Conservation (phyloP, 2,329 filamentous ascomycete genomes). For the Myotisia sp. region DNA sequence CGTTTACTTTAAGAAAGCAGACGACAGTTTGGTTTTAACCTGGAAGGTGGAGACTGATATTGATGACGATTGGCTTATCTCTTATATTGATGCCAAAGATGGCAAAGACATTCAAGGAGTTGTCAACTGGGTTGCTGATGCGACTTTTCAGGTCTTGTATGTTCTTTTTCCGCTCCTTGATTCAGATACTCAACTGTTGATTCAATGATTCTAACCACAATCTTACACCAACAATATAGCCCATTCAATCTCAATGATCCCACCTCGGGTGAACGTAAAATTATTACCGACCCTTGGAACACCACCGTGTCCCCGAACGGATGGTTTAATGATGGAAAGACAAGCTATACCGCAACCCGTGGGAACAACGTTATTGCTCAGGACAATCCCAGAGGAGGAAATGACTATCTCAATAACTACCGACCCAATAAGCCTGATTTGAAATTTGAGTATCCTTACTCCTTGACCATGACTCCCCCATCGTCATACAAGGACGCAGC, state of each 20-base stretch:
- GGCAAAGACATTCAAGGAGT: constrained; percentile 8
- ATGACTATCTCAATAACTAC: constrained; percentile 10
- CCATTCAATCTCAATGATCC: constrained; percentile 10
- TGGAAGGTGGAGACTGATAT: constrained; percentile 11
- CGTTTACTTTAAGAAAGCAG: constrained; percentile 9
- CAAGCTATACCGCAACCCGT: constrained; percentile 8
- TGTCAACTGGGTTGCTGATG: constrained; percentile 9
- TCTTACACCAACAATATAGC: too few species aligned
- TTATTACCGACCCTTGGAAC: constrained; percentile 9
- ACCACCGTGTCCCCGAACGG: constrained; percentile 5
- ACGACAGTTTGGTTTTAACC: constrained; percentile 8
- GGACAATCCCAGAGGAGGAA: constrained; percentile 9
- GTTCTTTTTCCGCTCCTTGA: not conserved
- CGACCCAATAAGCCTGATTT: constrained; percentile 8
- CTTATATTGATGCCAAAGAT: constrained; percentile 10
- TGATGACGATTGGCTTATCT: constrained; percentile 11
- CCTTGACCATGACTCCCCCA: constrained; percentile 4
- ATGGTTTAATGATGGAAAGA: constrained; percentile 8
- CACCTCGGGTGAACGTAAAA: constrained; percentile 6
- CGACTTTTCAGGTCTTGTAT: constrained; percentile 9
- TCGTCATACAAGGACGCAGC: constrained; percentile 8
- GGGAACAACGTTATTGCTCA: constrained; percentile 11
- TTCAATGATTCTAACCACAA: not conserved
- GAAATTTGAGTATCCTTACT: constrained; percentile 9
- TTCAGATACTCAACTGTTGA: not conserved